Evolutionary conservation across 768 basidiomycete species (phyloP), one percentile per base, ranked within the genome.

Genomic region (Phylloporus sp.): DNA sequence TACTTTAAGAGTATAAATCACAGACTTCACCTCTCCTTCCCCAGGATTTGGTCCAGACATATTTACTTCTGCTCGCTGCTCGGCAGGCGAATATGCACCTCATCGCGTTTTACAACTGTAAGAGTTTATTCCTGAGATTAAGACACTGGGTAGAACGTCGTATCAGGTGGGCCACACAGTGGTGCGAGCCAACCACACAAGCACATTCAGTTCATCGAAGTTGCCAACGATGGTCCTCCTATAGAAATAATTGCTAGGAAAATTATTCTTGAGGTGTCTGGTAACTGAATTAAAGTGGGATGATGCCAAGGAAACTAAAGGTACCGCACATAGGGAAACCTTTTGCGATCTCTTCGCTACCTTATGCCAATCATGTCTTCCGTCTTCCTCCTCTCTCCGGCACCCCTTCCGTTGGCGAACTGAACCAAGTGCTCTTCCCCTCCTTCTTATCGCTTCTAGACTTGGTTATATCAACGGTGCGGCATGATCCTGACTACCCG

Each of bases 61-160:
- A 92, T 67, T 63, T 71, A n/a, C 70, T 95, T 23, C 71, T 97
- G 3, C 63, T 75, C 1, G 84, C 89, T 4, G 90, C 82, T 35
- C 73, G 74, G 33, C 77, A 79, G 56, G 72, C 71, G 0, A 79
- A 81, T 13, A 75, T 72, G 49, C 73, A 69, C 27, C 72, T 84
- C 46, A 79, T 96, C 46, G 88, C 86, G 1, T 96, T 96, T 68
- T 96, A 92, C 67, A 97, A 97, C 53, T 95, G 93, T 81, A 64
- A 60, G 77, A 38, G 11, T 36, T 35, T 36, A 20, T 15, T 38
- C 44, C 20, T 21, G 33, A 29, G 3, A 26, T 37, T 28, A 14
- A 3, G 17, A 38, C 23, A 38, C 34, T n/a, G 10, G 6, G 21
- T 22, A 20, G n/a, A 48, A 17, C 37, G 32, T 44, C 13, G 18